A percentile compares a stretch with the other conserved stretches of the same genome.
Conservation (phyloP, 768 basidiomycete species). For the Strobilomyces dryophilus region DNA sequence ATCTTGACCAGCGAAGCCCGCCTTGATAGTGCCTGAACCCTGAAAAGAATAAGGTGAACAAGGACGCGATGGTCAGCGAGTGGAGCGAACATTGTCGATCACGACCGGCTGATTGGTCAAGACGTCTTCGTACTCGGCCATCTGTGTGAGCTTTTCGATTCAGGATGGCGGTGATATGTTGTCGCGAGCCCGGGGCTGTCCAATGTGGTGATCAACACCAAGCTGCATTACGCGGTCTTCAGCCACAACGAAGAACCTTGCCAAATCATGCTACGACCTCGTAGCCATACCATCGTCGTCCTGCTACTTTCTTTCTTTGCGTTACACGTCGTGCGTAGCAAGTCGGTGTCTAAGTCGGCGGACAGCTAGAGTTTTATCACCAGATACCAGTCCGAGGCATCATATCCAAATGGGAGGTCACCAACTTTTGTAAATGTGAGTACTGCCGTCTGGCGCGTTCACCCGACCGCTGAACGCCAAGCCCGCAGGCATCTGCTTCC, state of each 20-base stretch:
- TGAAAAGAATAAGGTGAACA: slow-evolving; percentile 36
- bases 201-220: slow-evolving; percentile 2
- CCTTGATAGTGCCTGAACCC: slow-evolving; percentile 99
- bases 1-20: slow-evolving; percentile 98
- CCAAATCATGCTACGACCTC: slow-evolving; percentile 18
- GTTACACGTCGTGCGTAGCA: slow-evolving; percentile 26
- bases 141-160: slow-evolving; percentile 29
- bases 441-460: neutral
- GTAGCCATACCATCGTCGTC: slow-evolving; percentile 5
- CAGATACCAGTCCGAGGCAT: slow-evolving; percentile 40
- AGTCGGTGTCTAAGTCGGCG: neutral
- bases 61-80: slow-evolving; percentile 20
- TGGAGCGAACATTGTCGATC: slow-evolving; percentile 83
- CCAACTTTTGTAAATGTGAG: slow-evolving; percentile 86
- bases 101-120: slow-evolving; percentile 98
- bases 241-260: slow-evolving; percentile 13
- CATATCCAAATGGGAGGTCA: slow-evolving; percentile 82
- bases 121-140: slow-evolving; percentile 90
- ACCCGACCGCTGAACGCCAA: slow-evolving; percentile 3
- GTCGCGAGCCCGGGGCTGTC: slow-evolving; percentile 3
- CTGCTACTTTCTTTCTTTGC: slow-evolving; percentile 17
- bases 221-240: slow-evolving; percentile 3
- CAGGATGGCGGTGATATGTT: slow-evolving; percentile 3
- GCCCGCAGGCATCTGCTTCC: slow-evolving; percentile 82
- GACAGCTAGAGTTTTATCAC: slow-evolving; percentile 11